Evolutionary conservation across 2,329 filamentous ascomycete genomes (phyloP).

Genomic region (Sporothrix dimorphospora): DNA sequence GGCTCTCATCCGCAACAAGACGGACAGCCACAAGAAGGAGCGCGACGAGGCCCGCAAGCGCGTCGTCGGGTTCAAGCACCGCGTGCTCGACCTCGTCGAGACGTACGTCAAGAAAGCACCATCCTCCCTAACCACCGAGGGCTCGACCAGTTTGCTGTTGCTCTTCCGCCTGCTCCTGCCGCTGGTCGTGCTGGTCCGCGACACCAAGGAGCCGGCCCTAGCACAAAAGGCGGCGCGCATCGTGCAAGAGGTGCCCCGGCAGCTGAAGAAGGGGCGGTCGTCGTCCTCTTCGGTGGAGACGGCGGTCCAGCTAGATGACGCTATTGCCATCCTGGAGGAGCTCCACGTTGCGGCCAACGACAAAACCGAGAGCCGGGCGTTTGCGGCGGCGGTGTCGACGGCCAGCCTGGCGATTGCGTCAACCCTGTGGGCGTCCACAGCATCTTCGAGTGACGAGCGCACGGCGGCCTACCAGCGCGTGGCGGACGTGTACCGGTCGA

Average conservation of each 20-base stretch:
- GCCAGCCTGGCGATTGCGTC: constrained; percentile 70
- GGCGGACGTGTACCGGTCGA: constrained; percentile 66
- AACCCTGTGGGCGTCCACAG: constrained; percentile 56
- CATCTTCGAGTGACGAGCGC: background rate
- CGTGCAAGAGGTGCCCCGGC: constrained; percentile 71
- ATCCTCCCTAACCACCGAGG: constrained; percentile 42
- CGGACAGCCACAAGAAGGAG: constrained; percentile 74
- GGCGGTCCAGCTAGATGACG: constrained; percentile 45
- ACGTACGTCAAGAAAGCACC: constrained; percentile 76
- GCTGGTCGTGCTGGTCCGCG: constrained; percentile 73
- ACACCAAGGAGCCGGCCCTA: constrained; percentile 75
- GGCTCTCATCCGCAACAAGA: constrained; percentile 68
- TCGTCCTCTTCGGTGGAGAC: constrained; percentile 33
- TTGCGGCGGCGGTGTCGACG: constrained; percentile 74
- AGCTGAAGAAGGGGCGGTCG: constrained; percentile 59
- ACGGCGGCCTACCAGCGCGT: constrained; percentile 42
- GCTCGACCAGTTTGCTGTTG: constrained; percentile 44
- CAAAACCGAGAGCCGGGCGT: constrained; percentile 61
- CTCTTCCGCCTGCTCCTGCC: constrained; percentile 74
- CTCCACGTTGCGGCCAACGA: constrained; percentile 72
- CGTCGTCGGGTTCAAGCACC: constrained; percentile 92
- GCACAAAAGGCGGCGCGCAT: constrained; percentile 73
- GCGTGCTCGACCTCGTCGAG: constrained; percentile 80
- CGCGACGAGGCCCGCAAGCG: constrained; percentile 85
- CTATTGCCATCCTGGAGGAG: constrained; percentile 62